These are phyloP conservation scores for Phytopythium oedochilum DNA, from an alignment of 352 stramenopile species.

Conservation along the genomic window DNA sequence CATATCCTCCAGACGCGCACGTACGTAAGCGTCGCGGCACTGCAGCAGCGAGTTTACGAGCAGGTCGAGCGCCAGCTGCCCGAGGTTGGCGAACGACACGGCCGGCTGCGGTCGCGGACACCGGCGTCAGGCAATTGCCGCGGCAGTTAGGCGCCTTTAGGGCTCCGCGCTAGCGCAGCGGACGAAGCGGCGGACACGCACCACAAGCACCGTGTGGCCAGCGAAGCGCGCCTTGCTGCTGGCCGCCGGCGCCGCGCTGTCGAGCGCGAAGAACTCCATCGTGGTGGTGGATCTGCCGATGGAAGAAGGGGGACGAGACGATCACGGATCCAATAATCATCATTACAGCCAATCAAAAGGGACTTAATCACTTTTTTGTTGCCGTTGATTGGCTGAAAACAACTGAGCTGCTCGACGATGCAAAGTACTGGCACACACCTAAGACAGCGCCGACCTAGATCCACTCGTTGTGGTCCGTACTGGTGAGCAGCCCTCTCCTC, in stretches of 20 bases:
- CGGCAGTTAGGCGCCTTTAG: not conserved
- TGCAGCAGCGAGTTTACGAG: conserved; percentile 70
- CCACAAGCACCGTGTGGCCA: conserved; percentile 49
- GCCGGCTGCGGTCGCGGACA: conserved; percentile 47
- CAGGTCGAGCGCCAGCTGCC: conserved; percentile 74
- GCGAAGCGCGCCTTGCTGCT: conserved; percentile 30
- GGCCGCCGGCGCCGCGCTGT: conserved; percentile 20
- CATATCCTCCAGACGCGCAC: not conserved
- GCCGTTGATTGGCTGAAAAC: not conserved
- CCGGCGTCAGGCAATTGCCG: no score
- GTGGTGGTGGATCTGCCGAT: no score
- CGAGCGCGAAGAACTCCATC: conserved; percentile 47
- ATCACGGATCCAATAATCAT: no score
- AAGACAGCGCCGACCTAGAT: no score
- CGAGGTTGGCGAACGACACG: conserved; percentile 79
- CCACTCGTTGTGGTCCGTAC: conserved; percentile 1
- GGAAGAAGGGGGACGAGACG: not conserved
- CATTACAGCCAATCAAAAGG: not conserved
- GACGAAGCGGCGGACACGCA: conserved; percentile 14
- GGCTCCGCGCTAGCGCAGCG: no score
- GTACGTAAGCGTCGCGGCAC: conserved; percentile 38
- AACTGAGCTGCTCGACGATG: no score
- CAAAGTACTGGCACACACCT: no score
- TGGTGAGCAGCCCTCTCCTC: not conserved
- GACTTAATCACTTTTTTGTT: not conserved